These are phyloP conservation scores for Nitzschia sp. DNA, from an alignment of 108 stramenopile genomes.

Conservation along the genomic window DNA sequence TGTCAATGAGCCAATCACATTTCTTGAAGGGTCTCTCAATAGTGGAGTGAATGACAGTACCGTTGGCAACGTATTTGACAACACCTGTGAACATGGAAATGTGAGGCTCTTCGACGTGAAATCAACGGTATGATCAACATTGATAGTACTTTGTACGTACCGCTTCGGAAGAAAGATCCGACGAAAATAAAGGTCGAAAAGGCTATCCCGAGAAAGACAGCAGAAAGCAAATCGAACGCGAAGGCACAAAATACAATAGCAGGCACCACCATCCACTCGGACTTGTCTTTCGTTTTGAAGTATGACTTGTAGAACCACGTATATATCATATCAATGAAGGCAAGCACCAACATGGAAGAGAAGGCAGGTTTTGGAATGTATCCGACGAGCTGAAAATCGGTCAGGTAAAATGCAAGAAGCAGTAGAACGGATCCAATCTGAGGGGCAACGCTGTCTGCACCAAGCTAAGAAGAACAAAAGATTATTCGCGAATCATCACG, in stretches of 20 bases:
- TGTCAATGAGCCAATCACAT: constrained; percentile 63
- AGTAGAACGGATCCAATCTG: constrained; percentile 52
- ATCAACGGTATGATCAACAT: too few relatives aligned
- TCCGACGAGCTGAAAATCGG: constrained; percentile 55
- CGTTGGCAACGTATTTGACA: constrained; percentile 72
- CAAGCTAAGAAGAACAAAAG: constrained; percentile 9
- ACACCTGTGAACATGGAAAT: constrained; percentile 41
- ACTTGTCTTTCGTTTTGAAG: constrained; percentile 36
- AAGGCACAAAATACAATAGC: constrained; percentile 60
- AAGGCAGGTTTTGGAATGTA: constrained; percentile 76
- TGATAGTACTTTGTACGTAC: too few relatives aligned
- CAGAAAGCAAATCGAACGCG: constrained; percentile 53
- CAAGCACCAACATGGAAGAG: constrained; percentile 65
- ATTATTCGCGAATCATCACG: too few relatives aligned
- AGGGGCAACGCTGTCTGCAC: constrained; percentile 45
- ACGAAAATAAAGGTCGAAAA: constrained; percentile 80
- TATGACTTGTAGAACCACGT: constrained; percentile 60
- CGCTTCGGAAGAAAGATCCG: constrained; percentile 52
- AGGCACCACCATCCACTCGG: constrained; percentile 75
- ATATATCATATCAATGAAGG: constrained; percentile 49
- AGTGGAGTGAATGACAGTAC: constrained; percentile 60
- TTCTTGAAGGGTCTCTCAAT: constrained; percentile 59
- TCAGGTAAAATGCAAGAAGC: constrained; percentile 52
- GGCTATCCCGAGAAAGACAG: constrained; percentile 66
- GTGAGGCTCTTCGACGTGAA: too few relatives aligned